A percentile compares a stretch with the other conserved stretches of the same genome.
Conservation (phyloP, 345 rosid species). For the Raphanus sativus region DNA sequence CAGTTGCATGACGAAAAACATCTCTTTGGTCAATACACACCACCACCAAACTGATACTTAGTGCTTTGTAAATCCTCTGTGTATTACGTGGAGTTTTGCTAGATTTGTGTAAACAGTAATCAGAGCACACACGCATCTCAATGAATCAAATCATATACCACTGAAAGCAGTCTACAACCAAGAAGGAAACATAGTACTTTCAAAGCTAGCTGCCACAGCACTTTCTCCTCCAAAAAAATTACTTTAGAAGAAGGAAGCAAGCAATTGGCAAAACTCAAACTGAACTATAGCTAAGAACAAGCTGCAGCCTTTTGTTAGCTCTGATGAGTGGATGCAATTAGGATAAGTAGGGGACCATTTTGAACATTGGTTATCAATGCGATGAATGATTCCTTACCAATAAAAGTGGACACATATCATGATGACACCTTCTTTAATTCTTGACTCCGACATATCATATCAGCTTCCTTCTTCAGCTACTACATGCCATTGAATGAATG, state of each 20-base stretch:
- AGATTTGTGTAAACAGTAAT: not conserved
- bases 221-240: constrained; percentile 21
- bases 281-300: constrained; percentile 45
- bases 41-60: constrained; percentile 37
- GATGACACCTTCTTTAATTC: constrained; percentile 36
- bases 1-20: constrained; percentile 70
- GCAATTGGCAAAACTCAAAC: not conserved
- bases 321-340: not conserved
- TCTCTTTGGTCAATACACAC: constrained; percentile 63
- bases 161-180: not conserved
- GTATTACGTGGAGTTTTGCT: constrained; percentile 4
- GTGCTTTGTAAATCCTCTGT: constrained; percentile 9
- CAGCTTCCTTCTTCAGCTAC: constrained; percentile 19
- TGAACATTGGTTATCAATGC: constrained; percentile 26
- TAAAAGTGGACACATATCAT: constrained; percentile 22
- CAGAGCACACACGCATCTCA: not conserved
- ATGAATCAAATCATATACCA: constrained; percentile 7
- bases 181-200: constrained; percentile 25
- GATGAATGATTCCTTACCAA: constrained; percentile 35
- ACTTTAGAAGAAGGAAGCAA: constrained; percentile 2
- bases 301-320: constrained; percentile 51
- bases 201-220: not conserved
- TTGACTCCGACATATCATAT: constrained; percentile 20
- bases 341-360: constrained; percentile 42
- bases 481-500: constrained; percentile 35